phyloP scores from a whole-genome alignment of 306 rosid species.

The Quercus ilex region DNA sequence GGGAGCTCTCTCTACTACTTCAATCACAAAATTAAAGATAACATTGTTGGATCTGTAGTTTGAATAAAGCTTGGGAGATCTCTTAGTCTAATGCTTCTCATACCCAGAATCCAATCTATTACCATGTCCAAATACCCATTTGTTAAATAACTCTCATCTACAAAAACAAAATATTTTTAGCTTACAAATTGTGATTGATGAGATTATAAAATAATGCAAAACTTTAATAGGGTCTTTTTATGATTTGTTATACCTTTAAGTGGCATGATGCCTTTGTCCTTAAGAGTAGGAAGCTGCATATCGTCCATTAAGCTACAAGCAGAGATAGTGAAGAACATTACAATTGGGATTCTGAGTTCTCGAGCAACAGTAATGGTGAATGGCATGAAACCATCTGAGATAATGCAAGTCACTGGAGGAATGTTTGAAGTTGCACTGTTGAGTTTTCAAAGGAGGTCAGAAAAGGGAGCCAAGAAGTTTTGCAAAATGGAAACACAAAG shows the following conservation, averaged over 20 bases:
- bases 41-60: not conserved
- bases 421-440: not conserved
- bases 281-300: not conserved
- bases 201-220: too few species aligned
- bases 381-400: not conserved
- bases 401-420: not conserved
- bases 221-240: not conserved
- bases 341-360: not conserved
- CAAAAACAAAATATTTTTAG: not conserved
- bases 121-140: not conserved
- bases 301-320: not conserved
- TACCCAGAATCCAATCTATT: slow-evolving; percentile 1
- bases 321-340: not conserved
- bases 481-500: not conserved
- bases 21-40: not conserved
- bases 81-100: not conserved
- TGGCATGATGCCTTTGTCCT: not conserved
- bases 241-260: not conserved
- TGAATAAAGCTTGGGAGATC: not conserved
- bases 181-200: not conserved
- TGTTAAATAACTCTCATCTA: slow-evolving; percentile 5
- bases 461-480: not conserved
- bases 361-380: not conserved
- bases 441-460: not conserved
- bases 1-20: not conserved